Base-by-base conservation (phyloP, 2,329 filamentous ascomycete species). In the Hymenotorrendiella dingleyae region DNA sequence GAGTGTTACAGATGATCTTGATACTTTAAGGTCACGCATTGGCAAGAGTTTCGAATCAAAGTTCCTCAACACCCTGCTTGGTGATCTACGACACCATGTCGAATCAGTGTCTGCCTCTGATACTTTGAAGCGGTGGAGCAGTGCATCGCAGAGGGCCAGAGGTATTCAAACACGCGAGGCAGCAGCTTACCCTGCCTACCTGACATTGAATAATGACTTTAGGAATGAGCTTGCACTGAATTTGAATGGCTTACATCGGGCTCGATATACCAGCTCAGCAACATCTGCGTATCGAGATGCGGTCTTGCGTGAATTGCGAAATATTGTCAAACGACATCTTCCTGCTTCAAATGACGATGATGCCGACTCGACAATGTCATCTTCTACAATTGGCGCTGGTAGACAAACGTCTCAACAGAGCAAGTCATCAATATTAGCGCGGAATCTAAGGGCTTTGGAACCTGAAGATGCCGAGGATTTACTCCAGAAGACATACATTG, bases 301-400 rank as follows among this genome's bases (percentile, higher is more conserved):
- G 0, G 80, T 94, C 10, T 68, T 94, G 48, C 82, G 86, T 37
- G 93, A 98, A 63, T 83, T 97, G 61, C 85, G 91, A 55, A 81
- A 78, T 24, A 70, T 97, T 36, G 91, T 98, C 37, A 78, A 89
- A 41, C 79, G 81, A 44, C 85, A 91, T 19, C 72, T 98, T 28
- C 93, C 93, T 1, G 95, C 89, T 58, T 94, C 91, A 9, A 93
- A 80, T 54, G 93, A 98, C 47, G 91, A 97, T 53, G 93, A 98
- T 60, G 86, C 84, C 48, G 87, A 93, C 61, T 94, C 89, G 0
- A 84, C 91, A 68, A 82, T 91, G 65, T 90, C 90, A 1, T 75
- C 82, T 1, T 94, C 90, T 3, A 96, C 91, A 1, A 70, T 79
- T 41, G 76, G 77, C 48, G 78, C 79, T 30, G 82, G 82, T 21